Base-by-base conservation (phyloP, 257 asterid genomes). In the Primulina eburnea region DNA sequence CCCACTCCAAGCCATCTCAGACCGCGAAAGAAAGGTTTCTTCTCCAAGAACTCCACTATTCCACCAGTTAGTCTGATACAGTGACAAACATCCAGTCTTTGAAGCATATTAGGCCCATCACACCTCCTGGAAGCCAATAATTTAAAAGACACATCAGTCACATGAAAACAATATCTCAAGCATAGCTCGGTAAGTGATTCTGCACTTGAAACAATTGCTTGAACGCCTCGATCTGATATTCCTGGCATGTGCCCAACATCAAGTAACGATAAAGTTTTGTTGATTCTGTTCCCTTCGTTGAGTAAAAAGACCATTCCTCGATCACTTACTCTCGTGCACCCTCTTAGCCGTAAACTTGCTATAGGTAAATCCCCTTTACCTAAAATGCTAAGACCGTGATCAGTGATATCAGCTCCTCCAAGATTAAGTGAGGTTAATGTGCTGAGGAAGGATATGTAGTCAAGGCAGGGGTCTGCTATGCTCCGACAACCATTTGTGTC, bases 331-430 rank as follows among this genome's bases (percentile, higher is more conserved):
- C 91, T 76, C 64, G 75, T 69, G 17, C 96, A 92, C 56, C 92
- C 92, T 71, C 94, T 84, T 17, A 89, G 77, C 59, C 87, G 80
- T 74, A 92, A 65, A 60, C 63, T 79, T 60, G 84, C 75, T 21
- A 89, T 59, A 0, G 89, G 90, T 55, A 83, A 70, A 72, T 78
- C 76, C 18, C 82, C 90, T 38, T 69, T 72, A 69, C 95, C 85
- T 73, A 89, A 73, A 74, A 73, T 68, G 67, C 74, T 79, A 56
- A 92, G 90, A 53, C 96, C 96, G 1, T 16, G 66, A 69, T 92
- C 90, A 2, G 95, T 86, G 26, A 92, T 81, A 82, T 92, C 94
- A n/a, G 96, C 83, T 57, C 90, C 96, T 17, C 86, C 86, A 0
- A 89, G 83, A 75, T 84, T 88, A 69, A 92, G 76, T 2, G 84